Evolutionary conservation across 129 eudicot species (phyloP).

Genomic region (Artemisia argyi): DNA sequence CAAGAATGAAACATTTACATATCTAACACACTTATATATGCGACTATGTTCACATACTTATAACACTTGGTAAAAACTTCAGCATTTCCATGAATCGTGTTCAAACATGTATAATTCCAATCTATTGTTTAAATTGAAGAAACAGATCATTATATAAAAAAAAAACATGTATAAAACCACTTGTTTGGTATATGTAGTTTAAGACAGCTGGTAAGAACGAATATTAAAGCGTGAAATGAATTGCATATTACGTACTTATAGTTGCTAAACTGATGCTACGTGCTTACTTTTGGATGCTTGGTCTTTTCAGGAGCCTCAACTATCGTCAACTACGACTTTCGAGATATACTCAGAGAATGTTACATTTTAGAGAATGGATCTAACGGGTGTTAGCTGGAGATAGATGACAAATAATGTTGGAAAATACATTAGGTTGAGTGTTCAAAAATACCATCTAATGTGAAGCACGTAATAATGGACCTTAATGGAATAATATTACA

Average conservation of each 20-base stretch:
- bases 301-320: conserved; percentile 59
- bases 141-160: background rate
- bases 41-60: too few relatives aligned
- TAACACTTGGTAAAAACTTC: background rate
- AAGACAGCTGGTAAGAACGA: too few relatives aligned
- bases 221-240: too few relatives aligned
- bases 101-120: too few relatives aligned
- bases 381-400: conserved; percentile 1
- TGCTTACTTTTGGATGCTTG: conserved; percentile 13
- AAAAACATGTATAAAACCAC: background rate
- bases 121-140: too few relatives aligned
- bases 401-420: background rate
- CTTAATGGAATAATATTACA: too few relatives aligned
- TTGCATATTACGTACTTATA: too few relatives aligned
- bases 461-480: too few relatives aligned
- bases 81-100: background rate
- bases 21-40: too few relatives aligned
- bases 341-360: conserved; percentile 53
- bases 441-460: background rate
- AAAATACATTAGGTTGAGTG: background rate
- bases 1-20: background rate
- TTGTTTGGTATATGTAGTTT: too few relatives aligned
- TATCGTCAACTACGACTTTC: conserved; percentile 52
- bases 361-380: conserved; percentile 23
- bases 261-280: background rate